A percentile compares a stretch with the other conserved stretches of the same genome.
Conservation (phyloP, 495 filamentous ascomycete genomes). For the Aspergillus ostianus region DNA sequence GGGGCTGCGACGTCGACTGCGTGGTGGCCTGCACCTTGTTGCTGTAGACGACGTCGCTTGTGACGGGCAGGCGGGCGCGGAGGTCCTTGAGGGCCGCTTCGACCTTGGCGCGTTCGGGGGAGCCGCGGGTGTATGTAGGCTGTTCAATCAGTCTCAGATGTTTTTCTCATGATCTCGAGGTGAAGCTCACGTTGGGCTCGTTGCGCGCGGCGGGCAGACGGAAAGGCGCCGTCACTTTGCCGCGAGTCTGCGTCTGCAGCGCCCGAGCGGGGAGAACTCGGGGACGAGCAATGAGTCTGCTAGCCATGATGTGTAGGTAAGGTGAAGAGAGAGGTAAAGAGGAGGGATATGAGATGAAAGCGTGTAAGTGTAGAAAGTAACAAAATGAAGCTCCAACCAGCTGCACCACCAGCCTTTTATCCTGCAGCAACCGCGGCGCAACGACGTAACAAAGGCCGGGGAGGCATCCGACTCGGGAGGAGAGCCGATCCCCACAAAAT, state of each 20-base stretch:
- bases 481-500: background rate
- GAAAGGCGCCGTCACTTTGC: constrained; percentile 33
- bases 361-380: background rate
- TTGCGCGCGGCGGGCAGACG: constrained; percentile 36
- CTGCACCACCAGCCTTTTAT: background rate
- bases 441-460: too few relatives aligned
- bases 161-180: background rate
- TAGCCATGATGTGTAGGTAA: background rate
- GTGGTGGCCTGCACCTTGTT: constrained; percentile 45
- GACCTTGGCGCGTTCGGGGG: constrained; percentile 64
- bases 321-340: background rate
- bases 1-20: constrained; percentile 52
- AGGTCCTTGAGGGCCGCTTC: constrained; percentile 60
- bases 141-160: constrained; percentile 26
- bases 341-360: constrained; percentile 1
- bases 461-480: background rate
- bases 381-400: background rate
- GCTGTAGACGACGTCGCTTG: constrained; percentile 52
- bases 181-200: constrained; percentile 34
- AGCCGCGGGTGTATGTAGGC: constrained; percentile 74
- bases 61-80: constrained; percentile 45
- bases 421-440: too few relatives aligned
- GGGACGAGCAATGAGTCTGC: constrained; percentile 1
- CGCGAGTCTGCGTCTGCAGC: constrained; percentile 26
- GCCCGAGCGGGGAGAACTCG: constrained; percentile 12